phyloP scores from a whole-genome alignment of 768 basidiomycete species.

The Leccinum pellstonianum region DNA sequence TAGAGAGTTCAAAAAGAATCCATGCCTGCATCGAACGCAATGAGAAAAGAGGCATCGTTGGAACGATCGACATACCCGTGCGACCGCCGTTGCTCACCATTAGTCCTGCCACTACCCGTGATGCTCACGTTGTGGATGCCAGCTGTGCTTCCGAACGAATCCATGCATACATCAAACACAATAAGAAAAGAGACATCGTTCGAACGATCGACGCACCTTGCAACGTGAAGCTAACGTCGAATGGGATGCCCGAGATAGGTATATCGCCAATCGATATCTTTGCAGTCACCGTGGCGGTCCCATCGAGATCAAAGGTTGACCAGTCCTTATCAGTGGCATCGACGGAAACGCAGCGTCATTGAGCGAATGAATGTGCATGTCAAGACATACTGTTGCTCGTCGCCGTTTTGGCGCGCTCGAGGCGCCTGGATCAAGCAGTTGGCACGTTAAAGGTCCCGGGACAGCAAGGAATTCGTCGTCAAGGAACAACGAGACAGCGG shows the following conservation, averaged over 20 bases:
- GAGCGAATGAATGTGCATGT: slow-evolving; percentile 34
- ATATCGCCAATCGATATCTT: slow-evolving; percentile 65
- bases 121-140: too few relatives aligned
- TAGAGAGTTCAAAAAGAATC: slow-evolving; percentile 28
- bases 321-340: slow-evolving; percentile 54
- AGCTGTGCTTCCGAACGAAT: too few relatives aligned
- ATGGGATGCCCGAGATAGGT: slow-evolving; percentile 59
- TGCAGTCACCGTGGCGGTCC: slow-evolving; percentile 56
- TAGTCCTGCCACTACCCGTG: too few relatives aligned
- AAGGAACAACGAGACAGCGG: too few relatives aligned
- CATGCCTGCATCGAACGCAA: slow-evolving; percentile 42
- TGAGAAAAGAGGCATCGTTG: background rate
- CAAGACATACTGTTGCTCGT: too few relatives aligned
- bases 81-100: too few relatives aligned
- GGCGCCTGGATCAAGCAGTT: too few relatives aligned
- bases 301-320: slow-evolving; percentile 50
- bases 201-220: slow-evolving; percentile 38
- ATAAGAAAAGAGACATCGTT: background rate
- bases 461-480: too few relatives aligned
- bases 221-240: slow-evolving; percentile 56
- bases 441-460: too few relatives aligned
- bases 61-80: too few relatives aligned
- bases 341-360: slow-evolving; percentile 51
- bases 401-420: too few relatives aligned
- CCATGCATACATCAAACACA: too few relatives aligned